phyloP scores from a whole-genome alignment of 495 filamentous ascomycete species.

The Penicillium odoratum region DNA sequence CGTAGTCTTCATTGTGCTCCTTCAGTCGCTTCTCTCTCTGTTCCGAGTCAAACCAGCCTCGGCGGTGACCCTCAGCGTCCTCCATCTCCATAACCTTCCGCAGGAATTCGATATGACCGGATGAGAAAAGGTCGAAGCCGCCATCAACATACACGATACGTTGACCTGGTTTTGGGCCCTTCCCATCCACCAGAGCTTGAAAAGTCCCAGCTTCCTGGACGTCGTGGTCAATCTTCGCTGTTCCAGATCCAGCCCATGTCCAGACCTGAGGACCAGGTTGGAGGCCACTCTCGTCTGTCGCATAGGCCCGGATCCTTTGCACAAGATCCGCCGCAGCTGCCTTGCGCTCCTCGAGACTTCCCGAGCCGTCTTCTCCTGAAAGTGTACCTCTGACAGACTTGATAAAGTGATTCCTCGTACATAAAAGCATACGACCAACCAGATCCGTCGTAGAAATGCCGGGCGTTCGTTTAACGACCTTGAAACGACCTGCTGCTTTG shows the following conservation, averaged over 20 bases:
- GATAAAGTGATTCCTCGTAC: conserved; percentile 86
- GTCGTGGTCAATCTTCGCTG: conserved; percentile 50
- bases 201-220: conserved; percentile 59
- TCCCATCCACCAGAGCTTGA: conserved; percentile 63
- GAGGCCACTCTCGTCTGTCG: conserved; percentile 76
- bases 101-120: conserved; percentile 94
- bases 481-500: conserved; percentile 86
- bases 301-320: conserved; percentile 77
- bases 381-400: conserved; percentile 68
- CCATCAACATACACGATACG: conserved; percentile 92
- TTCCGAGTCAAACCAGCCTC: conserved; percentile 72
- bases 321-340: conserved; percentile 60
- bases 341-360: conserved; percentile 64
- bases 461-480: conserved; percentile 92
- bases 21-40: conserved; percentile 59
- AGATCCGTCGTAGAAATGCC: conserved; percentile 97
- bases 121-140: conserved; percentile 95
- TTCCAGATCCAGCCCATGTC: conserved; percentile 65
- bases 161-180: conserved; percentile 69
- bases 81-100: conserved; percentile 70
- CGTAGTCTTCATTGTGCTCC: conserved; percentile 67
- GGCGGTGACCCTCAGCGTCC: conserved; percentile 59
- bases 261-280: conserved; percentile 74
- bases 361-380: conserved; percentile 68
- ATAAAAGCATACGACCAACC: conserved; percentile 94